Evolutionary conservation across 2,329 filamentous ascomycete genomes (phyloP).

Genomic region (Ampelomyces quisqualis): DNA sequence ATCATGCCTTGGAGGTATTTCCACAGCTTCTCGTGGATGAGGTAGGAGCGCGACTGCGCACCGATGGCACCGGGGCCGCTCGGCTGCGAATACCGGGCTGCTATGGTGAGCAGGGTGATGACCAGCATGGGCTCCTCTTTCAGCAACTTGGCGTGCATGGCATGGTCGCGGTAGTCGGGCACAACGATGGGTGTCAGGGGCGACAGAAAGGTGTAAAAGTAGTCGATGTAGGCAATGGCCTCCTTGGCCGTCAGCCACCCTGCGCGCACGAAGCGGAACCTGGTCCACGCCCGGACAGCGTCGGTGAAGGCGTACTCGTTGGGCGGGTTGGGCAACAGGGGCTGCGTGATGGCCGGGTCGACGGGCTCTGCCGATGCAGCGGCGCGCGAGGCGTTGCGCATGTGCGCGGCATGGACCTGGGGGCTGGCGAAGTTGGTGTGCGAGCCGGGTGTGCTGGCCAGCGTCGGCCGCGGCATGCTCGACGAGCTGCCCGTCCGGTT

Average conservation of each 20-base stretch:
- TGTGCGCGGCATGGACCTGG: conserved; percentile 25
- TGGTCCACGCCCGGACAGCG: conserved; percentile 82
- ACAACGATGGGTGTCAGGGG: conserved; percentile 92
- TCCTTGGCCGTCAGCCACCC: conserved; percentile 96
- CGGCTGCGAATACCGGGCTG: conserved; percentile 81
- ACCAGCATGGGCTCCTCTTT: conserved; percentile 91
- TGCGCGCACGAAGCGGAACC: conserved; percentile 91
- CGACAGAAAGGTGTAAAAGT: conserved; percentile 90
- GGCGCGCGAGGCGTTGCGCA: conserved; percentile 26
- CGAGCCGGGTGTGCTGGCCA: conserved; percentile 42
- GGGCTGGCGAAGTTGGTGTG: conserved; percentile 40
- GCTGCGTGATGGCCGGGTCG: conserved; percentile 36
- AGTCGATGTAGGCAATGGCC: conserved; percentile 90
- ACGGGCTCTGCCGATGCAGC: conserved; percentile 26
- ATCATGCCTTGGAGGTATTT: conserved; percentile 93
- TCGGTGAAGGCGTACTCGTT: conserved; percentile 52
- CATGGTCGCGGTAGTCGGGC: conserved; percentile 82
- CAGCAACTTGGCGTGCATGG: conserved; percentile 75
- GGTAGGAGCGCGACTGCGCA: conserved; percentile 80
- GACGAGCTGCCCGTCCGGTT: conserved; percentile 51
- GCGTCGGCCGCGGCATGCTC: conserved; percentile 39
- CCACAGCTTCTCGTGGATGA: conserved; percentile 95
- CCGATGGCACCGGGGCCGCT: conserved; percentile 64
- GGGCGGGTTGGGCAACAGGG: conserved; percentile 31
- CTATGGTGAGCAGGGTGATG: conserved; percentile 86